Evolutionary conservation across 2,329 filamentous ascomycete genomes (phyloP), one percentile per base, ranked within the genome.

Genomic region (Escovopsis sp.): DNA sequence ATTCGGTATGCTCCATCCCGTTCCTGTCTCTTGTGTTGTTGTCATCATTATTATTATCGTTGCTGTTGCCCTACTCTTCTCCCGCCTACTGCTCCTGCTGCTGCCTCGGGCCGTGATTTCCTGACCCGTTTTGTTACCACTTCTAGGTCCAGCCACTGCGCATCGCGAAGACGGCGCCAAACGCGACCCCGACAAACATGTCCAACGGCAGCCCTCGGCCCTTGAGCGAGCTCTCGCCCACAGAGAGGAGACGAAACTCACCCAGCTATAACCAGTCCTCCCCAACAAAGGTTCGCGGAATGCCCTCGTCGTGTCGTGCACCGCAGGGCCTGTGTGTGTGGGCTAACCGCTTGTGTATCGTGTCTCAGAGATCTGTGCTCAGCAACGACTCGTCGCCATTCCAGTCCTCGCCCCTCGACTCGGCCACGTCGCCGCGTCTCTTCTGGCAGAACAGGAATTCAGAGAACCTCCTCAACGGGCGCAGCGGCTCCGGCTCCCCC

Each of bases 371-470:
- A 66, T 74, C 77, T 62, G 65, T 74, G 46, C 68, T 81, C 47
- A 77, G 72, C 57, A 77, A 72, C 55, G 84, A 89, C 57, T 83
- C 81, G 10, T 89, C 85, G 43, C 83, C 84, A 53, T 87, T 87
- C 68, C 84, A 91, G 62, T 81, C 84, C 27, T 94, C 88, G 20
- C 85, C 87, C 24, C 72, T 81, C 50, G 72, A 79, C 42, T 58
- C 67, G 48, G 65, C 72, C 47, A 71, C 79, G 37, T 94, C 88
- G 36, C 85, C 88, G 41, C 84, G 84, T 49, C 68, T 86, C 44
- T 95, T 95, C 66, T 96, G 91, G 91, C 85, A 94, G 79, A 66
- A 76, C 68, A 60, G 81, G 66, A 65, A 84, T 76, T 53, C 74
- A 48, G 88, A 95, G 63, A 94, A 93, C 63, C 71, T 87, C 61